phyloP scores from a whole-genome alignment of 2,329 filamentous ascomycete species.

The Tolypocladium cylindrosporum region DNA sequence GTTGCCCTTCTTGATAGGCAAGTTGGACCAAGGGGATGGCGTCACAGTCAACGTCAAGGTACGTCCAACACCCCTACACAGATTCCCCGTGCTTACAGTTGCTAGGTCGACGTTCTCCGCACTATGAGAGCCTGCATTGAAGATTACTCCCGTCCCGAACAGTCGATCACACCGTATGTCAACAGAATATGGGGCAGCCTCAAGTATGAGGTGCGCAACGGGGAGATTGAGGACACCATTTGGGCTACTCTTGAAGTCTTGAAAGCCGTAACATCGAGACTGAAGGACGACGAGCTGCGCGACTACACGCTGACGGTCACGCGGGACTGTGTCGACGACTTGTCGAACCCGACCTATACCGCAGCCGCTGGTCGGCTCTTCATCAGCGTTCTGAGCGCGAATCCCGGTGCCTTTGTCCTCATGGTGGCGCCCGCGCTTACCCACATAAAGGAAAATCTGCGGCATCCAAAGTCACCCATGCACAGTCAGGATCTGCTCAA shows the following conservation, averaged over 20 bases:
- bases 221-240: constrained; percentile 47
- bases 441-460: constrained; percentile 39
- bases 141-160: constrained; percentile 34
- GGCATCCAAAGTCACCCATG: constrained; percentile 36
- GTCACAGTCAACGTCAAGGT: constrained; percentile 50
- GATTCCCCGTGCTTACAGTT: constrained; percentile 4
- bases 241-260: constrained; percentile 46
- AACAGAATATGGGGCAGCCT: constrained; percentile 48
- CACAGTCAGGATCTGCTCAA: constrained; percentile 43
- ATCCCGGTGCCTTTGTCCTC: constrained; percentile 35
- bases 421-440: constrained; percentile 36
- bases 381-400: constrained; percentile 39
- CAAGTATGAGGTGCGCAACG: constrained; percentile 53
- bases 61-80: not conserved
- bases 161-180: constrained; percentile 37
- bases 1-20: constrained; percentile 45
- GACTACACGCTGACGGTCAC: constrained; percentile 38
- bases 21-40: constrained; percentile 48
- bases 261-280: constrained; percentile 33
- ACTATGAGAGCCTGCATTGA: constrained; percentile 45
- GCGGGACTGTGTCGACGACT: constrained; percentile 42
- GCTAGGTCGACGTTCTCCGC: constrained; percentile 42
- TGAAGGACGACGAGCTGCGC: constrained; percentile 33
- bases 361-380: constrained; percentile 42
- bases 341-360: constrained; percentile 42